These are phyloP conservation scores for Herpetospermum pedunculosum DNA, from an alignment of 306 rosid species.

Conservation along the genomic window DNA sequence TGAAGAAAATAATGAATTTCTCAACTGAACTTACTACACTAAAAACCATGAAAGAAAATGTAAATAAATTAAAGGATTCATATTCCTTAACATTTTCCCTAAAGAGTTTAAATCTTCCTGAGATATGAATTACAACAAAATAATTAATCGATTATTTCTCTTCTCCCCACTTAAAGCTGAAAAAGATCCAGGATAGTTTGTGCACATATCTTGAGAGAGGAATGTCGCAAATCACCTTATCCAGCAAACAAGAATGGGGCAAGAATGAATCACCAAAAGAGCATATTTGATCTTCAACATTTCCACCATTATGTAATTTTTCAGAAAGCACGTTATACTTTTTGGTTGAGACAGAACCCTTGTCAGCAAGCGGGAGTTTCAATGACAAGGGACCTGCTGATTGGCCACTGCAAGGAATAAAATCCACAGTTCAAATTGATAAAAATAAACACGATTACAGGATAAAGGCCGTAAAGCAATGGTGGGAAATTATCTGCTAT, in stretches of 20 bases:
- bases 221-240: conserved; percentile 31
- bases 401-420: conserved; percentile 48
- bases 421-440: conserved; percentile 4
- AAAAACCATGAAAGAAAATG: not conserved
- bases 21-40: not conserved
- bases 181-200: not conserved
- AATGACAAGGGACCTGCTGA: conserved; percentile 51
- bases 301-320: conserved; percentile 16
- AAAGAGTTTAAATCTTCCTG: not conserved
- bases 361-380: conserved; percentile 31
- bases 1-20: conserved; percentile 3
- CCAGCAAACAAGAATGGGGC: conserved; percentile 26
- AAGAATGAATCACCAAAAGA: conserved; percentile 20
- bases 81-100: not conserved
- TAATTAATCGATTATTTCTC: not conserved
- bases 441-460: not conserved
- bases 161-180: not conserved
- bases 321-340: conserved; percentile 19
- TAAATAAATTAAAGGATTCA: not conserved
- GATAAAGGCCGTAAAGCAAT: not conserved
- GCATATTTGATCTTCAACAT: conserved; percentile 22
- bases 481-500: not conserved
- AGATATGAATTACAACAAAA: not conserved
- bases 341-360: conserved; percentile 17
- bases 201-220: not conserved